Evolutionary conservation across 2,329 filamentous ascomycete genomes (phyloP), one percentile per base, ranked within the genome.

Genomic region (Metarhizium guizhouense): DNA sequence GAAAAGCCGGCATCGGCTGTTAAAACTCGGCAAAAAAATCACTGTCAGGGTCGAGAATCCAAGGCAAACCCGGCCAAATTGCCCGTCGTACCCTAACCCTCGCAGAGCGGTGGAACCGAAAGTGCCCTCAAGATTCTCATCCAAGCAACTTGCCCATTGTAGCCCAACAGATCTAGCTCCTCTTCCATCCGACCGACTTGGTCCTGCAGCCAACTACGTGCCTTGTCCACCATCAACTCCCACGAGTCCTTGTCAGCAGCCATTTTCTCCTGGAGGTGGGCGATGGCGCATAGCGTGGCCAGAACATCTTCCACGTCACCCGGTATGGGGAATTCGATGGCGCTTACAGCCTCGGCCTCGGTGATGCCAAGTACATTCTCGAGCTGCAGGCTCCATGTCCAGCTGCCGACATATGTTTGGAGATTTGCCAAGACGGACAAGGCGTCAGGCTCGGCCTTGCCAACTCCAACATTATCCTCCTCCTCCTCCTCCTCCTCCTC

Each of bases 201-300:
- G 2, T 56, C 56, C 43, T 58, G 54, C 38, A 84, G 54, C 80
- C 81, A 86, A 0, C 50, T 63, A 62, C 70, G 73, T 0, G 80
- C 83, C 72, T 86, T 87, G 10, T 79, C 77, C 16, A 78, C 81
- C 43, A 87, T 69, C 73, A 88, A 72, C 58, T 85, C 83, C 84
- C 84, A 88, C 6, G 75, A 74, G 2, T 83, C 84, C 64, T 72
- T 69, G 52, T 80, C 72, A 0, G 59, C 68, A 0, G 40, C 60
- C 56, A 81, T 61, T 54, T 71, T 75, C 45, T 53, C 65, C 62
- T 80, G 74, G 58, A 88, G 58, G 47, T 60, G 3, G 62, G 56
- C 25, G 2, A 70, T 59, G 0, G 61, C 67, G 43, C 65, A 68
- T 1, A 65, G 54, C 6, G 70, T 71, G 6, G 65, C 66, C 6